Evolutionary conservation across 2,329 filamentous ascomycete species (phyloP), one percentile per base, ranked within the genome.

Genomic region (Torrubiellomyces zombiae): DNA sequence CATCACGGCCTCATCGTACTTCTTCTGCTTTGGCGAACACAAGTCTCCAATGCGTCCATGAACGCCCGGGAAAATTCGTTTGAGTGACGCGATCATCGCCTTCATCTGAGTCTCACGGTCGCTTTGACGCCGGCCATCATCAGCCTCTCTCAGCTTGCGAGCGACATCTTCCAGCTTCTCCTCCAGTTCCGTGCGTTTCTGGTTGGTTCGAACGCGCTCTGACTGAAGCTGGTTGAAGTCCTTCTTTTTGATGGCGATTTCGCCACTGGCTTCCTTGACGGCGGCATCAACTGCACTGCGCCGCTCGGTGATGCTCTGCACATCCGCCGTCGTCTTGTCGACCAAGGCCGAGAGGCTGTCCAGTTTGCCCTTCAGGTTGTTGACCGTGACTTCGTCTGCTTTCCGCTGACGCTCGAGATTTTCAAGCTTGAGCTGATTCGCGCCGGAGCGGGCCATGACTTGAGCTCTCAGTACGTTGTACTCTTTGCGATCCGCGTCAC

Each of bases 11-110:
- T 89, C 81, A 34, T 89, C 80, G 42, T 75, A 98, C 48, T 94
- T 95, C 54, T 92, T 94, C 55, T 94, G 82, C 51, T 94, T 95
- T 2, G 89, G 86, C 36, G 81, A 85, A 56, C 89, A 94, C 20
- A 98, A 67, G 36, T 93, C 82, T 33, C 82, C 81, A 22, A 95
- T 70, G 22, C 86, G 75, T 12, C 89, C 89, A 37, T 80, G 80
- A 21, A 98, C 86, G 23, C 86, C 86, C 2, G 83, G 81, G 39
- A 83, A 93, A 34, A 93, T 78, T 26, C 83, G 76, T 50, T 92
- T 93, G 40, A 98, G 61, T 16, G 80, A 75, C 8, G 75, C 72
- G 17, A 95, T 75, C 43, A 81, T 78, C 44, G 93, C 85, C 40
- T 81, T 82, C 42, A 76, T 72, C 30, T 73, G 64, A 14, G 67